These are phyloP conservation scores for Candida maesae DNA, from an alignment of 805 yeast species.

Conservation along the genomic window DNA sequence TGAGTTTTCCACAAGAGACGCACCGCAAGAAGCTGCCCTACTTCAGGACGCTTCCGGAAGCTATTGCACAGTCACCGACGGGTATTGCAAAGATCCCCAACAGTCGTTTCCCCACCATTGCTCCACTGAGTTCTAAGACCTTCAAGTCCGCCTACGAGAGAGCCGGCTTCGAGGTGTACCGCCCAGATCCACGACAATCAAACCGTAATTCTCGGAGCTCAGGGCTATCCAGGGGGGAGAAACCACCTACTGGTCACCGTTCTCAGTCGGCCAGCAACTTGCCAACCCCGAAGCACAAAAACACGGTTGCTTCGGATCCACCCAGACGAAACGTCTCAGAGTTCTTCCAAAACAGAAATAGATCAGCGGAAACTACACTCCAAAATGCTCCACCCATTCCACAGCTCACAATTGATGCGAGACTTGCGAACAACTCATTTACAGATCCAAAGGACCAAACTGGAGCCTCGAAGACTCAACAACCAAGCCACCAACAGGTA, in stretches of 20 bases:
- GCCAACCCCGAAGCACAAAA: background rate
- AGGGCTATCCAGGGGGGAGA: too few relatives aligned
- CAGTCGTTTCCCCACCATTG: conserved; percentile 65
- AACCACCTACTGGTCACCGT: conserved; percentile 14
- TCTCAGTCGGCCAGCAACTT: background rate
- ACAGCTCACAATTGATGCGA: conserved; percentile 14
- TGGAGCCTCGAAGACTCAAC: too few relatives aligned
- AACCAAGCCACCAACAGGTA: too few relatives aligned
- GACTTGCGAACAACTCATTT: conserved; percentile 9
- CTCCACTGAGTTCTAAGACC: conserved; percentile 44
- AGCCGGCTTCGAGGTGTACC: conserved; percentile 71
- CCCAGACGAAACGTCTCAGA: conserved; percentile 21
- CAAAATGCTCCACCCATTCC: conserved; percentile 1
- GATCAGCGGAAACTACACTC: background rate
- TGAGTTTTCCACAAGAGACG: background rate
- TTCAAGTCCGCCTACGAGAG: conserved; percentile 73
- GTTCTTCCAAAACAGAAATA: conserved; percentile 1
- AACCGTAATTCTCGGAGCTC: background rate
- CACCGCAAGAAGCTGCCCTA: conserved; percentile 20
- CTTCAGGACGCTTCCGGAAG: conserved; percentile 27
- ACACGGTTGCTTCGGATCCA: background rate
- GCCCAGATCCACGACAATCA: conserved; percentile 17
- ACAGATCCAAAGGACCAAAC: too few relatives aligned
- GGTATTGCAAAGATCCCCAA: conserved; percentile 31
- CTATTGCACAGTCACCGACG: conserved; percentile 23